Evolutionary conservation across 148 eudicot genomes (phyloP), one percentile per base, ranked within the genome.

Genomic region (Fallopia convolvulus): DNA sequence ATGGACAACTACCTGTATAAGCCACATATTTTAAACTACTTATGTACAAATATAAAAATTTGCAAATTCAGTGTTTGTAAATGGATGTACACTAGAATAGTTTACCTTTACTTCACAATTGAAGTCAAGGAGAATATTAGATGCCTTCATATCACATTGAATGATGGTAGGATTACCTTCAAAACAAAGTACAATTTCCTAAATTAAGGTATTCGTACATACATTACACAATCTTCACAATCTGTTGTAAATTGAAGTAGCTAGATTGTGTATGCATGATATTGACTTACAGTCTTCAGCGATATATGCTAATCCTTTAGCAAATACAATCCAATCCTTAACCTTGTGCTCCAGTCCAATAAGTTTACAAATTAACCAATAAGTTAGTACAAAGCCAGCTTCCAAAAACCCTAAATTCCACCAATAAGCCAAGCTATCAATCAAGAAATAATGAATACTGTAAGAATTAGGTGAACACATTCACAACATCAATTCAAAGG

Each of bases 241-340:
- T 58, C 3, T 23, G 21, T 58, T 23, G 30, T 20, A 58, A 53
- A 53, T 3, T 49, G 13, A 9, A 58, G 30, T 30, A 5, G 42
- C 42, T 13, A 66, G 72, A 66, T 66, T 32, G 72, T 2, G n/a
- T 26, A 8, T 50, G 63, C 5, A 23, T 10, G 26, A 23, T 30
- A 9, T 74, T 26, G 41, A 82, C 83, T 81, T 75, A 86, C 89
- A 86, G 48, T 88, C 88, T 82, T 88, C 90, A 77, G 85, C 88
- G 30, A 88, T 85, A 80, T 88, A 88, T 47, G 90, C 89, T 56
- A 86, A 56, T 74, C 89, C 89, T 82, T 84, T 84, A 23, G 82
- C 89, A 72, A 86, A 80, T 48, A 87, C 90, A 70, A 88, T 77
- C 0, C 90, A 18, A 85, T 88, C 80, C 75, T 88, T 76, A 88